A percentile compares a stretch with the other conserved stretches of the same genome.
These are phyloP conservation scores for Mycena albidolilacea DNA, from an alignment of 768 basidiomycete genomes.

Conservation along the genomic window DNA sequence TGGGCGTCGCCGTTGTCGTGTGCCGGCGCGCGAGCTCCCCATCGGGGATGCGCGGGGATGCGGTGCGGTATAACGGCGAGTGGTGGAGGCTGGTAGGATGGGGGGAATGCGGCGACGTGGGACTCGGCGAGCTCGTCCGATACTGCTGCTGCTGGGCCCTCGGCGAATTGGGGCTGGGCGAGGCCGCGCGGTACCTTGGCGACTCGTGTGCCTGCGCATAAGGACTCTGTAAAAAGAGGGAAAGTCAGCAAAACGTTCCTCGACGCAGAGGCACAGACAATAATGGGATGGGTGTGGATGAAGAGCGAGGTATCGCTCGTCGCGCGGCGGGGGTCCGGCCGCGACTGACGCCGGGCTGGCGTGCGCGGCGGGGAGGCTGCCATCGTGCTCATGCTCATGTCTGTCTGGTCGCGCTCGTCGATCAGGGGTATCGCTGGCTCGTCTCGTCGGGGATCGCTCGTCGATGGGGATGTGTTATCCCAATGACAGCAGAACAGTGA, in stretches of 20 bases:
- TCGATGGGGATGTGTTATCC: background rate
- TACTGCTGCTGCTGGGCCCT: too few relatives aligned
- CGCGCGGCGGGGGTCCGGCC: background rate
- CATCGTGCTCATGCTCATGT: background rate
- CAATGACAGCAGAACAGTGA: too few relatives aligned
- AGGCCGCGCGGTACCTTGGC: background rate
- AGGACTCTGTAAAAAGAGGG: background rate
- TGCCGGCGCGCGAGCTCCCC: conserved; percentile 22
- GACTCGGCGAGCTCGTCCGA: too few relatives aligned
- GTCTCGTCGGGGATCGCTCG: background rate
- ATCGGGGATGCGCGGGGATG: background rate
- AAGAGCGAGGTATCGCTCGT: background rate
- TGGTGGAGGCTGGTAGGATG: background rate
- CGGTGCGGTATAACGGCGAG: background rate
- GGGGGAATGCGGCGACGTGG: background rate
- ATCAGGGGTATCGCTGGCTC: too few relatives aligned
- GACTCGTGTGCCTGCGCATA: background rate
- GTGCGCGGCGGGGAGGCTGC: background rate
- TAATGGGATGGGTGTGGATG: background rate
- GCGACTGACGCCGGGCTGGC: background rate
- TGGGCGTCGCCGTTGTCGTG: conserved; percentile 20
- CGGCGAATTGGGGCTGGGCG: too few relatives aligned
- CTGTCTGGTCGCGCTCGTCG: background rate
- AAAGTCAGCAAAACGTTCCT: background rate
- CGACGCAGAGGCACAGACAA: background rate